Evolutionary conservation across 140 eudicot species (phyloP).

Genomic region (Stevia rebaudiana): DNA sequence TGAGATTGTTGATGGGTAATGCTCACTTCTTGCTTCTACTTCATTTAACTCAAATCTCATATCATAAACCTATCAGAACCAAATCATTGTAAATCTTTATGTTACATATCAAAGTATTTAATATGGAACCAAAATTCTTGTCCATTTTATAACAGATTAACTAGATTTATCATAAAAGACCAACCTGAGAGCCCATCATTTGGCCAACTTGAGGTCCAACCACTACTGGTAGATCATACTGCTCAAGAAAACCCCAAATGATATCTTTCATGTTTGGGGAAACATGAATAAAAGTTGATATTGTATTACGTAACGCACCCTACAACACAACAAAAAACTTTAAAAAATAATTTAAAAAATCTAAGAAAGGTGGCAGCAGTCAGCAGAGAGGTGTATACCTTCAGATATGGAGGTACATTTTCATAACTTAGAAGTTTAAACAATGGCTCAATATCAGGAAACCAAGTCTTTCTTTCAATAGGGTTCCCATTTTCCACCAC

Average conservation of each 20-base stretch:
- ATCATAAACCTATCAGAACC: conserved; percentile 68
- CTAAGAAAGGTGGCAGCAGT: conserved; percentile 9
- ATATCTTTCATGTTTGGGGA: conserved; percentile 75
- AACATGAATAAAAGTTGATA: conserved; percentile 68
- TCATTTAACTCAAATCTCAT: conserved; percentile 95
- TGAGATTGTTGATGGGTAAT: conserved; percentile 89
- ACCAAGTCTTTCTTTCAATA: conserved; percentile 81
- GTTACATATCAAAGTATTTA: not conserved
- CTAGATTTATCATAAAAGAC: conserved; percentile 8
- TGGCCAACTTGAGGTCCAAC: conserved; percentile 80
- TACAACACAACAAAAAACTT: conserved; percentile 23
- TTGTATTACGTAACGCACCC: conserved; percentile 89
- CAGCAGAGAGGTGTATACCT: conserved; percentile 43
- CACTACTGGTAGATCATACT: conserved; percentile 93
- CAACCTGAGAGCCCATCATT: conserved; percentile 65
- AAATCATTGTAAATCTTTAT: conserved; percentile 2
- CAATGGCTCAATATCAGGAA: conserved; percentile 89
- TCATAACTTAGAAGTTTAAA: conserved; percentile 97
- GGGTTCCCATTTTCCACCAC: conserved; percentile 89
- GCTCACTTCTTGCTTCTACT: conserved; percentile 95
- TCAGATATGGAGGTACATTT: conserved; percentile 91
- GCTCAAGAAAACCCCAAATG: conserved; percentile 90
- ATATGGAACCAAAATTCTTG: not conserved
- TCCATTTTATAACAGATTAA: not conserved
- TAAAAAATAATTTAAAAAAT: not conserved